Evolutionary conservation across 1,284 basidiomycete genomes (phyloP).

Genomic region (Puccinia horiana): DNA sequence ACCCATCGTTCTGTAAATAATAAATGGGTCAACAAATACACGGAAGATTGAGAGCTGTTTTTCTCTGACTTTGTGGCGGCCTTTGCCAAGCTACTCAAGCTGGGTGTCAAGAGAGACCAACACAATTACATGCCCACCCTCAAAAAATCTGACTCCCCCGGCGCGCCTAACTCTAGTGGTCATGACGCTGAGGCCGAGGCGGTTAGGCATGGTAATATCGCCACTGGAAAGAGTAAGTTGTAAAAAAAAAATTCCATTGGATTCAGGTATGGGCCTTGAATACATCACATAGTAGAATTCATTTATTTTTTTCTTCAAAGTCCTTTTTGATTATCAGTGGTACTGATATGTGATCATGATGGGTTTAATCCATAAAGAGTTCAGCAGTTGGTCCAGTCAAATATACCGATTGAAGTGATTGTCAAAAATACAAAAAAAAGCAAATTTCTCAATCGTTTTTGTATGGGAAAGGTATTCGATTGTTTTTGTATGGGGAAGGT

Average conservation of each 20-base stretch:
- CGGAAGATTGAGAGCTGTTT: slow-evolving; percentile 64
- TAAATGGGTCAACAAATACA: slow-evolving; percentile 61
- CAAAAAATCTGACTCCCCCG: slow-evolving; percentile 22
- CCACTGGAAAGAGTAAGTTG: background rate
- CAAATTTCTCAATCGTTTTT: too few species aligned
- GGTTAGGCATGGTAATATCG: background rate
- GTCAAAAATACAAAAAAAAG: too few species aligned
- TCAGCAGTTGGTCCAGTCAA: background rate
- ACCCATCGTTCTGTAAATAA: too few species aligned
- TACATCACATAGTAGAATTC: background rate
- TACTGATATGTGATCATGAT: background rate
- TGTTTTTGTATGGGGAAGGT: too few species aligned
- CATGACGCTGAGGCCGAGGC: slow-evolving; percentile 30
- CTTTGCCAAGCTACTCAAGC: slow-evolving; percentile 58
- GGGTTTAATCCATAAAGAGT: background rate
- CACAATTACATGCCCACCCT: slow-evolving; percentile 12
- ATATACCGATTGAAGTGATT: background rate
- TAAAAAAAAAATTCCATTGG: background rate
- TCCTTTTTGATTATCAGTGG: too few species aligned
- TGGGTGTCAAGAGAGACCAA: slow-evolving; percentile 54
- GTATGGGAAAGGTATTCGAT: too few species aligned
- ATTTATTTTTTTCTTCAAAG: too few species aligned
- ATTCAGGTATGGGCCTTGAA: background rate
- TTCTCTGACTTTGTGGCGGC: slow-evolving; percentile 63
- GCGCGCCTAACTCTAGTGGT: slow-evolving; percentile 26